phyloP scores from a whole-genome alignment of 139 green algal species.

The Deuterostichococcus epilithicus region DNA sequence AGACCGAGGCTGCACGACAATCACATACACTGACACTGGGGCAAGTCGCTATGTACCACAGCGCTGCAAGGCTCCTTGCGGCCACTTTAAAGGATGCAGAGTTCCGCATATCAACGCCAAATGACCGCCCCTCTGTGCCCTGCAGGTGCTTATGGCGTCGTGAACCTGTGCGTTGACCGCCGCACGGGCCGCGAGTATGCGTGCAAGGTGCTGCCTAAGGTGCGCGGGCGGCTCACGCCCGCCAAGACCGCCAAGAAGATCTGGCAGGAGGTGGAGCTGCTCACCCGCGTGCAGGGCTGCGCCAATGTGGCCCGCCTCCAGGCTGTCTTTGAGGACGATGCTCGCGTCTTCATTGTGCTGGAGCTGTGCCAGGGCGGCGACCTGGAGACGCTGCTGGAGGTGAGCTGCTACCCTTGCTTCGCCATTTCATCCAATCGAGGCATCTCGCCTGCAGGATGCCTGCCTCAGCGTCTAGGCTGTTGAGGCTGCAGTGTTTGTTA shows the following conservation, averaged over 20 bases:
- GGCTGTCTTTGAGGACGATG: slow-evolving; percentile 44
- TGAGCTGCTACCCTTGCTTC: slow-evolving; percentile 5
- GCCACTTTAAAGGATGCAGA: too few relatives aligned
- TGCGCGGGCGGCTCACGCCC: slow-evolving; percentile 1
- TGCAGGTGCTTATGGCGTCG: slow-evolving; percentile 24
- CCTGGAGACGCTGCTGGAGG: slow-evolving; percentile 34
- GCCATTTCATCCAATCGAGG: too few relatives aligned
- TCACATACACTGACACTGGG: too few relatives aligned
- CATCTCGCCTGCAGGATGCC: too few relatives aligned
- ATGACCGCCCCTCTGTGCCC: too few relatives aligned
- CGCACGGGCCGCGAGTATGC: slow-evolving; percentile 19
- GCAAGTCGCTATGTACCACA: too few relatives aligned
- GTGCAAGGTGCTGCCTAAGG: slow-evolving; percentile 35
- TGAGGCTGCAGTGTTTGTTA: not conserved
- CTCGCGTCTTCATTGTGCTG: slow-evolving; percentile 43
- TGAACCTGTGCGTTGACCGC: slow-evolving; percentile 22
- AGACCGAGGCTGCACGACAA: too few relatives aligned
- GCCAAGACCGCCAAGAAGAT: slow-evolving; percentile 11
- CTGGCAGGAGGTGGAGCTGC: slow-evolving; percentile 19
- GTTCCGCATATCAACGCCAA: too few relatives aligned
- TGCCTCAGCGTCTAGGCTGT: too few relatives aligned
- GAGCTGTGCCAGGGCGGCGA: slow-evolving; percentile 43
- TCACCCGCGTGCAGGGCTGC: slow-evolving; percentile 19
- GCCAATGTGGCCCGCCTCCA: slow-evolving; percentile 28
- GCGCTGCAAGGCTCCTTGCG: too few relatives aligned